phyloP scores from a whole-genome alignment of 1,284 basidiomycete genomes.

The Ustilago shanxiensis region DNA sequence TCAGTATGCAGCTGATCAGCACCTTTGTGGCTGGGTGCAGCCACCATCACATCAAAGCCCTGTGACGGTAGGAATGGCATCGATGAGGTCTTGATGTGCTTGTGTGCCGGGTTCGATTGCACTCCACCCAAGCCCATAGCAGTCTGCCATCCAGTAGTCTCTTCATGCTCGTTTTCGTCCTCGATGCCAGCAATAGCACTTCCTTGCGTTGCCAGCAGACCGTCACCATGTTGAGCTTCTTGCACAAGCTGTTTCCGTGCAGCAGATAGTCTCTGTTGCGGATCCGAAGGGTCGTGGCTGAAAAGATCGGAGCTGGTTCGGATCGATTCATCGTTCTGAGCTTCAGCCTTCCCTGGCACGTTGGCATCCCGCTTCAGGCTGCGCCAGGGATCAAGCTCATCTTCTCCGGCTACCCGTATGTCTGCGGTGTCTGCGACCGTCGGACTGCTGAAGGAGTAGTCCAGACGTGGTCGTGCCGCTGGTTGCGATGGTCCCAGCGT shows the following conservation, averaged over 20 bases:
- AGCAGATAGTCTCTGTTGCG: slow-evolving; percentile 15
- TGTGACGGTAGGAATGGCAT: slow-evolving; percentile 41
- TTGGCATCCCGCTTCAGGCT: neutral
- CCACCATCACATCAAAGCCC: slow-evolving; percentile 20
- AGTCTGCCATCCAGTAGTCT: neutral
- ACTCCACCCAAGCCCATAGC: neutral
- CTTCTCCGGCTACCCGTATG: neutral
- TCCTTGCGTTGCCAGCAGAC: slow-evolving; percentile 12
- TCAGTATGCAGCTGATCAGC: slow-evolving; percentile 17
- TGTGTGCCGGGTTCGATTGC: slow-evolving; percentile 5
- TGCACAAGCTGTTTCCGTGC: slow-evolving; percentile 20
- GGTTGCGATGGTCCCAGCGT: neutral
- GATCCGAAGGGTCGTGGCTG: neutral
- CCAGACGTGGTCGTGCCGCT: slow-evolving; percentile 8
- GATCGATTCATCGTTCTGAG: neutral
- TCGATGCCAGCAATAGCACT: slow-evolving; percentile 19
- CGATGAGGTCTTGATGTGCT: slow-evolving; percentile 35
- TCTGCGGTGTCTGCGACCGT: slow-evolving; percentile 2
- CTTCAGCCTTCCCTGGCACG: neutral
- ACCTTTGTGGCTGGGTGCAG: slow-evolving; percentile 11
- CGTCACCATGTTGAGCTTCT: slow-evolving; percentile 16
- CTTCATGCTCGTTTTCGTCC: neutral
- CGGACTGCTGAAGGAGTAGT: slow-evolving; percentile 28
- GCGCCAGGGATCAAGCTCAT: neutral
- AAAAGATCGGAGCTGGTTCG: neutral